Base-by-base conservation (phyloP, 805 yeast genomes). In the Saccharomyces eubayanus region DNA sequence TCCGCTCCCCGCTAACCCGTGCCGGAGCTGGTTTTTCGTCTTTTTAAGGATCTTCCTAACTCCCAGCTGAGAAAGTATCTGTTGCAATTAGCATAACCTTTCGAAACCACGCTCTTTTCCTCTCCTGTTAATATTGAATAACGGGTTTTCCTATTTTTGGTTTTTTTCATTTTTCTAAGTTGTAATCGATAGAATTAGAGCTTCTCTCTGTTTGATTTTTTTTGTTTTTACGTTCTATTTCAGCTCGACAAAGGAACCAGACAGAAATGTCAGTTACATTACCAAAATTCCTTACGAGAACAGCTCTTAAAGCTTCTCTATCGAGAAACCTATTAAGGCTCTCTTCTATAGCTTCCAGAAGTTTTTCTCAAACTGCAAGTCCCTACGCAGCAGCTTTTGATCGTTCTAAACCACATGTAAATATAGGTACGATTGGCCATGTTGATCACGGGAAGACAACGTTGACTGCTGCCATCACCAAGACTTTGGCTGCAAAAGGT, bases 401-500 rank as follows among this genome's bases (percentile, higher is more conserved):
- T 74, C 92, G 99, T 78, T 79, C 90, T 63, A 94, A 94, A 79
- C 98, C 98, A 50, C 98, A 92, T 72, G 85, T 92, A 64, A 92
- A 92, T 77, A 81, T 92, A 64, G 99, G 98, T 77, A 92, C 98
- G 71, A 92, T 92, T 72, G 98, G 98, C 63, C 98, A 92, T 74
- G 98, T 92, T 62, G 99, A 92, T 78, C 98, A 92, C 76, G 99
- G 99, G 75, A 92, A 92, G 77, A 91, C 98, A 66, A 91, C 98
- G 53, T 80, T 92, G 70, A 94, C 99, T 57, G 99, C 98, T 61
- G 98, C 98, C 67, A 91, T 92, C 79, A 92, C 98, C 77, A 92
- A 94, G 79, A 91, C 89, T 56, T 80, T 92, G 59, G 79, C 97
- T 51, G 83, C 79, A 65, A 79, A 80, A 66, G 97, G 97, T 68